Evolutionary conservation across 1,284 basidiomycete species (phyloP).

Genomic region (Tremellales sp.): DNA sequence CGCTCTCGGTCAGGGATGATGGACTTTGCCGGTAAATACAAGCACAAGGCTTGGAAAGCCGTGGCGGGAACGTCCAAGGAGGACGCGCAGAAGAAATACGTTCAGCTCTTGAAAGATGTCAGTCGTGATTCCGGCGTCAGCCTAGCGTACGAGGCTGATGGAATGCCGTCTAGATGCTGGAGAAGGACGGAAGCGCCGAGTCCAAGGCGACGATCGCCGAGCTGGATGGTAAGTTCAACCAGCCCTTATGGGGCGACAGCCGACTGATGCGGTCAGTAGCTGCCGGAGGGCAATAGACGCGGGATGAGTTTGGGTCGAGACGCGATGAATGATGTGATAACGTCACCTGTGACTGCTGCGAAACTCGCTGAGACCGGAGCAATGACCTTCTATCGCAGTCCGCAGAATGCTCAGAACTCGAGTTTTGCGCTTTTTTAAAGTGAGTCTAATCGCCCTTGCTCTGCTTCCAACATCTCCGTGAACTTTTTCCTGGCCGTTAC

Average conservation of each 20-base stretch:
- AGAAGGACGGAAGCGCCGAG: constrained; percentile 55
- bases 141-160: not conserved
- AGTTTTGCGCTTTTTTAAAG: too few relatives aligned
- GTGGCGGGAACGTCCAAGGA: constrained; percentile 69
- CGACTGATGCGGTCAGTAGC: not conserved
- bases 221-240: constrained; percentile 53
- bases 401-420: too few relatives aligned
- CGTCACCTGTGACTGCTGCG: too few relatives aligned
- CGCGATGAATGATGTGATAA: too few relatives aligned
- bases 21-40: constrained; percentile 49
- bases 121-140: constrained; percentile 29
- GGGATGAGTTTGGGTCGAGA: too few relatives aligned
- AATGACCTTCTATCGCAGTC: too few relatives aligned
- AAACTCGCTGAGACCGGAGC: too few relatives aligned
- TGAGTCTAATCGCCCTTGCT: too few relatives aligned
- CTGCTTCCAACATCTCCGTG: too few relatives aligned
- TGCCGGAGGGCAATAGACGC: constrained; percentile 1
- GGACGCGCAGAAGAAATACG: constrained; percentile 67
- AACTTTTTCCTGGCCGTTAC: too few relatives aligned
- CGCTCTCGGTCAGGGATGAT: constrained; percentile 18
- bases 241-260: not conserved
- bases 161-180: constrained; percentile 54
- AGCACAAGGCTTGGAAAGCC: constrained; percentile 75
- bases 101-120: constrained; percentile 67
- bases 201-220: constrained; percentile 59